Conservation (phyloP, 2,329 filamentous ascomycete genomes). For the Talaromyces rugulosus region DNA sequence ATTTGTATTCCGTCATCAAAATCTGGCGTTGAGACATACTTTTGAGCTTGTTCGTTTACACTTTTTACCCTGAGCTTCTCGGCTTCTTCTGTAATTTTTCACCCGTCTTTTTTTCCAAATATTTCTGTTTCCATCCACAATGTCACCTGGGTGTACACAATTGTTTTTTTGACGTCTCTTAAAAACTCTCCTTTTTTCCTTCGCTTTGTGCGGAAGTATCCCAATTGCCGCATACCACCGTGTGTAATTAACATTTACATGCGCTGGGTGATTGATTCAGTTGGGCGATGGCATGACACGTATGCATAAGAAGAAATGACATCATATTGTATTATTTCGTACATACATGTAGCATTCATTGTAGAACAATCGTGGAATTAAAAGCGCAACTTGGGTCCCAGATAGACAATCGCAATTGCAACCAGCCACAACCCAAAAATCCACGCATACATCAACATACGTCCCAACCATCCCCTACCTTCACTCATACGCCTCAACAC, state of each 20-base stretch:
- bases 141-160: neutral
- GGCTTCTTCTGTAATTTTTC: conserved; percentile 19
- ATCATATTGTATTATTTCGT: neutral
- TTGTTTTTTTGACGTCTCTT: neutral
- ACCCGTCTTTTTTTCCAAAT: neutral
- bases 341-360: neutral
- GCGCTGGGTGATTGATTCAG: neutral
- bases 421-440: conserved; percentile 78
- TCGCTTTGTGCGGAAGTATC: neutral
- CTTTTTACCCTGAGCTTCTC: conserved; percentile 18
- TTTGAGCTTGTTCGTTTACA: conserved; percentile 28
- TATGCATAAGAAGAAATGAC: conserved; percentile 1
- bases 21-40: conserved; percentile 30
- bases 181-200: neutral
- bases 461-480: conserved; percentile 80
- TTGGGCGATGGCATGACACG: neutral
- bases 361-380: conserved; percentile 34
- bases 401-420: conserved; percentile 74
- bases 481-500: conserved; percentile 75
- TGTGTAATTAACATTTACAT: neutral
- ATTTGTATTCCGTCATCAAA: conserved; percentile 27
- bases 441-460: conserved; percentile 78
- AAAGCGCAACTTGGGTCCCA: conserved; percentile 83
- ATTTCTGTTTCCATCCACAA: neutral
- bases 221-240: neutral